These are phyloP conservation scores for Tarenaya hassleriana DNA, from an alignment of 345 rosid genomes.

Conservation along the genomic window DNA sequence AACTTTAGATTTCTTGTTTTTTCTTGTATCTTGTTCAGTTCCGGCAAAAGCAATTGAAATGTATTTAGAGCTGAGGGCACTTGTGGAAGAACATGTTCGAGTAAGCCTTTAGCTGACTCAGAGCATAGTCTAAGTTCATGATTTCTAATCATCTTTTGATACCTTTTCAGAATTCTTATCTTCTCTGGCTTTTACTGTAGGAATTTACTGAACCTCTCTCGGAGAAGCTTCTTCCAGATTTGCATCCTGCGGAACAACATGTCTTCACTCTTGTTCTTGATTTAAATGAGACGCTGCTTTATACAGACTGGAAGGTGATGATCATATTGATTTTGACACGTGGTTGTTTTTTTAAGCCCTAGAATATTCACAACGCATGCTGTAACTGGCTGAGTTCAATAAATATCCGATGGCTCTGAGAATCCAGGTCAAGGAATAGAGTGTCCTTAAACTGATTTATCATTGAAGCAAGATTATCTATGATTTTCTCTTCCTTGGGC, in stretches of 20 bases:
- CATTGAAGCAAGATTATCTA: neutral
- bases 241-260: conserved; percentile 81
- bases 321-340: conserved; percentile 5
- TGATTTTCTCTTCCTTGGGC: conserved; percentile 7
- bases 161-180: conserved; percentile 1
- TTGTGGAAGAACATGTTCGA: conserved; percentile 68
- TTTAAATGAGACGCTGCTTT: conserved; percentile 84
- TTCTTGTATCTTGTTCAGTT: conserved; percentile 40
- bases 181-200: conserved; percentile 28
- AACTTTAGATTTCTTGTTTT: conserved; percentile 5
- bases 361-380: neutral
- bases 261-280: conserved; percentile 90
- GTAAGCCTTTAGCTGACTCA: conserved; percentile 31
- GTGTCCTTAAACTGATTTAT: neutral
- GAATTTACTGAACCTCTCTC: conserved; percentile 91
- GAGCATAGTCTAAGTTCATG: neutral
- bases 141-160: neutral
- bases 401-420: neutral
- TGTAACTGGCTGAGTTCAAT: neutral
- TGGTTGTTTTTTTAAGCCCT: neutral
- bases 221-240: conserved; percentile 96
- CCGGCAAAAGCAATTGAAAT: conserved; percentile 70
- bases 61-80: conserved; percentile 83
- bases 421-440: neutral
- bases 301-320: conserved; percentile 90